A percentile compares a stretch with the other conserved stretches of the same genome.
Evolutionary conservation across 176 grass and related monocot genomes (phyloP).

Genomic region (Musa itinerans): DNA sequence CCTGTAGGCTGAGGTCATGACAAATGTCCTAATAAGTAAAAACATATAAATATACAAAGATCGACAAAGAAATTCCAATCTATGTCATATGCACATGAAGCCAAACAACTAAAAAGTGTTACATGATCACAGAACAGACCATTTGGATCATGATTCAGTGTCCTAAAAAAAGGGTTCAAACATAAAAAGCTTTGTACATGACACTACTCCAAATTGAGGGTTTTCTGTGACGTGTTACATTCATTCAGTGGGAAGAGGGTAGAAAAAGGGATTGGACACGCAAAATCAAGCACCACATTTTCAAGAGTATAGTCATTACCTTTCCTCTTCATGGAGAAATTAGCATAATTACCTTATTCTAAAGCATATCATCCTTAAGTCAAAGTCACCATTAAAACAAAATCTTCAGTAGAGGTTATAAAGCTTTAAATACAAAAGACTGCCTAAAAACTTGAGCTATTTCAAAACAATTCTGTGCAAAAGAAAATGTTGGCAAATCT

Average conservation of each 20-base stretch:
- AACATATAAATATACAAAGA: neutral
- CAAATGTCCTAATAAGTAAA: conserved; percentile 5
- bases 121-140: neutral
- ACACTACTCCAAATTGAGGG: neutral
- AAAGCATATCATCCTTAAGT: no score
- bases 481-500: neutral
- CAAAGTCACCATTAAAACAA: neutral
- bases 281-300: no score
- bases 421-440: neutral
- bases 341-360: no score
- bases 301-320: neutral
- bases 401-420: neutral
- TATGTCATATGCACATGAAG: neutral
- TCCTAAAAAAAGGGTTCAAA: neutral
- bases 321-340: neutral
- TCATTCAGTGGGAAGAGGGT: no score
- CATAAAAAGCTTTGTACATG: neutral
- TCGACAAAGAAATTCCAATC: neutral
- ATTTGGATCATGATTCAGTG: neutral
- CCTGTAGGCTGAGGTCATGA: conserved; percentile 32
- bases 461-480: neutral
- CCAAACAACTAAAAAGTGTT: neutral
- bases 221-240: neutral
- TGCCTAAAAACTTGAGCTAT: neutral
- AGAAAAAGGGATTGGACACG: no score